Evolutionary conservation across 306 rosid species (phyloP), one percentile per base, ranked within the genome.

Genomic region (Dalbergia cochinchinensis): DNA sequence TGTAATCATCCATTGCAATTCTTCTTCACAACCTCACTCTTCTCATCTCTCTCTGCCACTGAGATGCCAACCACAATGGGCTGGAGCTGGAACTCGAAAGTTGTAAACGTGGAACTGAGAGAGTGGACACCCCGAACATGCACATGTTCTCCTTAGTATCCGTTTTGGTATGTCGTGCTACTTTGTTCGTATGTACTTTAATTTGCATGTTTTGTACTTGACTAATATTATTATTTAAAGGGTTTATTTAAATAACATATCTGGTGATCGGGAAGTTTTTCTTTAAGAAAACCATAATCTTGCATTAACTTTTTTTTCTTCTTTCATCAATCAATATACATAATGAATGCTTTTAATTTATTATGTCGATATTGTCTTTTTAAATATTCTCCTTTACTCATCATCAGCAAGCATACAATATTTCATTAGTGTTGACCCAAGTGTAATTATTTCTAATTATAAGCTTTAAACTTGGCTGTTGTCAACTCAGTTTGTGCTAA

Each of bases 21-120:
- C 31, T 26, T 48, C 8, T 39, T 39, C 78, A 22, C 65, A 60
- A 61, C 66, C 15, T 26, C 66, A 16, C 58, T 4, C 18, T n/a
- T 13, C 16, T 26, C 8, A 42, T 42, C 2, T 5, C 3, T 7
- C 19, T 4, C 26, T 35, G 54, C 8, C 71, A 16, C 4, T 41
- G 8, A 53, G 9, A 3, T 41, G 59, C 74, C 81, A 77, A 55
- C 67, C 74, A 66, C 82, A 55, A 42, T 67, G 5, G 59, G 68
- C 14, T 67, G 81, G 15, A 76, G n/a, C 20, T 42, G 4, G 3
- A 44, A 60, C 47, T 74, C 60, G 3, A 75, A 33, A n/a, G 64
- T 74, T 44, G 59, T 16, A 74, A 74, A 26, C 79, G 47, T 74
- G 69, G 45, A 45, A 62, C 61, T 12, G 5, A 3, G 35, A 45